phyloP scores from a whole-genome alignment of 2,329 filamentous ascomycete species.

The Xylariaceae sp. region DNA sequence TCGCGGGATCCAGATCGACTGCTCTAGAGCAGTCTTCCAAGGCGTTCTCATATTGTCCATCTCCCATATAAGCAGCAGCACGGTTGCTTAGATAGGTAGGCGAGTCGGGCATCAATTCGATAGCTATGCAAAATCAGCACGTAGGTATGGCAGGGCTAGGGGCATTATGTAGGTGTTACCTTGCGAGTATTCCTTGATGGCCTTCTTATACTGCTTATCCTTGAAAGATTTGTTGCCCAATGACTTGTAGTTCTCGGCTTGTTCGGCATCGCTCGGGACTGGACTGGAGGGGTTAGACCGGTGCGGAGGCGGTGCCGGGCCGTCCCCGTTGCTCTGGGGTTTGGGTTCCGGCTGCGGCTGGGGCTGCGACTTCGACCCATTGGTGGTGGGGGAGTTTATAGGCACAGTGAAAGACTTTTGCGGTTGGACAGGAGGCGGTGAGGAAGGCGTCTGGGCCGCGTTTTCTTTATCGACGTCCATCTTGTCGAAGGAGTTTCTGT shows the following conservation, averaged over 20 bases:
- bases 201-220: conserved; percentile 79
- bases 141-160: not conserved
- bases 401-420: conserved; percentile 40
- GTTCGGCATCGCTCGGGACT: conserved; percentile 52
- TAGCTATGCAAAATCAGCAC: conserved; percentile 53
- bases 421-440: conserved; percentile 45
- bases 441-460: conserved; percentile 44
- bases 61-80: conserved; percentile 89
- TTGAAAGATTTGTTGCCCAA: conserved; percentile 97
- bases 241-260: conserved; percentile 88
- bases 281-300: conserved; percentile 58
- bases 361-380: conserved; percentile 41
- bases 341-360: no score
- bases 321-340: conserved; percentile 36
- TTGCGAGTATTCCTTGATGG: conserved; percentile 91
- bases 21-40: conserved; percentile 82
- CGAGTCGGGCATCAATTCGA: conserved; percentile 79
- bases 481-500: conserved; percentile 46
- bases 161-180: conserved; percentile 47
- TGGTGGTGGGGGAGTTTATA: conserved; percentile 39
- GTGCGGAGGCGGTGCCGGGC: conserved; percentile 68
- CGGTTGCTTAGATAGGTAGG: conserved; percentile 91
- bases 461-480: conserved; percentile 74
- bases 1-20: conserved; percentile 76
- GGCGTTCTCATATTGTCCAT: conserved; percentile 70